Evolutionary conservation across 768 basidiomycete species (phyloP).

Genomic region (Pleurotus djamor): DNA sequence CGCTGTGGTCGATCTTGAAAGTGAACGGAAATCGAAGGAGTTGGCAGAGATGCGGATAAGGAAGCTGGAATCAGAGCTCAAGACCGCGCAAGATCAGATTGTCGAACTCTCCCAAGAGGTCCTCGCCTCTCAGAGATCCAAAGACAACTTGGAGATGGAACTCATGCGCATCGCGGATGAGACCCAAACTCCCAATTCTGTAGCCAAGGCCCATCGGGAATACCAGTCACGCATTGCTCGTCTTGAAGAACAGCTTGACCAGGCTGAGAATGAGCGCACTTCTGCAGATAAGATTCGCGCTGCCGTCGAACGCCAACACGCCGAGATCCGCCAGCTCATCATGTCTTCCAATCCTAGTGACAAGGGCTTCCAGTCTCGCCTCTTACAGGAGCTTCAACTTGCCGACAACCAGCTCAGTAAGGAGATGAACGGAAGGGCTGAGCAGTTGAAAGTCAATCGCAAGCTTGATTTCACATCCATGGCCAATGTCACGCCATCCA

Average conservation of each 20-base stretch:
- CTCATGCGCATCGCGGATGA: constrained; percentile 66
- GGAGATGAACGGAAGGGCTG: constrained; percentile 42
- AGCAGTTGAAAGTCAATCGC: constrained; percentile 26
- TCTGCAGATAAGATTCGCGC: constrained; percentile 57
- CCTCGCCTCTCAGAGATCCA: constrained; percentile 52
- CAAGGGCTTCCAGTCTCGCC: constrained; percentile 55
- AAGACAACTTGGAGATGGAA: constrained; percentile 65
- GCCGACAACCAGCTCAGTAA: constrained; percentile 56
- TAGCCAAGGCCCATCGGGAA: constrained; percentile 60
- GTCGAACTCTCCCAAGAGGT: constrained; percentile 56
- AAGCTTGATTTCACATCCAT: constrained; percentile 33
- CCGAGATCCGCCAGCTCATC: constrained; percentile 70
- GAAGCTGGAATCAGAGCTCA: constrained; percentile 61
- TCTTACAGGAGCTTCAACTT: constrained; percentile 61
- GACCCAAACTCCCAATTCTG: constrained; percentile 46
- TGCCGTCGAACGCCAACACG: constrained; percentile 64
- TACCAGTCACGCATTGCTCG: constrained; percentile 62
- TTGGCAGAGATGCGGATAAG: constrained; percentile 60
- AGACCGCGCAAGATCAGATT: constrained; percentile 51
- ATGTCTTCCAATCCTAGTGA: constrained; percentile 56
- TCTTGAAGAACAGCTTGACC: constrained; percentile 59
- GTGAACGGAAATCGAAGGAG: constrained; percentile 65
- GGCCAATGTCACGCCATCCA: constrained; percentile 48
- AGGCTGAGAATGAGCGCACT: constrained; percentile 47
- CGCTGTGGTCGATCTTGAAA: constrained; percentile 59